Evolutionary conservation across 768 basidiomycete genomes (phyloP), one percentile per base, ranked within the genome.

Genomic region (Hygrophorus pudorinus): DNA sequence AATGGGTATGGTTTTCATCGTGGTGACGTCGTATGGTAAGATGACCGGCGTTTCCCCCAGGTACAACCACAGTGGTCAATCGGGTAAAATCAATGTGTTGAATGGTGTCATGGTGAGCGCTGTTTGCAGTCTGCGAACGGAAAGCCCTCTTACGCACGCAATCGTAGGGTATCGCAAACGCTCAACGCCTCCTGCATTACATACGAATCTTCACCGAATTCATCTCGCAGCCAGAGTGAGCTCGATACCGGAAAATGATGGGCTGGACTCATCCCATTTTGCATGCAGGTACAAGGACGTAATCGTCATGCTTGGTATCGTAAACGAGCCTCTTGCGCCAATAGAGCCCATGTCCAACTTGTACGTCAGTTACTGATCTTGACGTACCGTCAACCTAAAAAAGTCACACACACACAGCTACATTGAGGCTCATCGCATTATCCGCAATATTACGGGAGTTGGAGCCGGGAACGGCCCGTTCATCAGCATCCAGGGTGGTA

Each of bases 31-130:
- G 24, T 24, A 24, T 24, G 18, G n/a, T 42, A 18, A 13, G 5
- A 27, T 32, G 41, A 42, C 32, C 17, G 42, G 16, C 24, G 24
- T 21, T 16, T 42, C 12, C 5, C 9, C 43, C 7, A 48, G 42
- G 4, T 48, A 43, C 34, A 98, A 97, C 59, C 94, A 98, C 63
- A 91, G 87, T 18, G 93, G 93, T 13, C 73, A 77, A 52, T 61
- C 83, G 16, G 93, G 91, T 24, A 64, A 68, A 5, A 68, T 90
- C 54, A 89, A 89, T 56, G 72, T 91, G 31, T 65, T 93, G 11
- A 78, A 78, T 48, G 91, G 91, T 33, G 81, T 87, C 17, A 97
- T 97, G 94, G 94, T 94, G 42, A 71, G 85, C 37, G 86, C 89
- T n/a, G 41, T 13, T 12, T n/a, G 33, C 14, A 1, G n/a, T 38